These are phyloP conservation scores for Beta lomatogona DNA, from an alignment of 179 eudicot genomes.

Conservation along the genomic window DNA sequence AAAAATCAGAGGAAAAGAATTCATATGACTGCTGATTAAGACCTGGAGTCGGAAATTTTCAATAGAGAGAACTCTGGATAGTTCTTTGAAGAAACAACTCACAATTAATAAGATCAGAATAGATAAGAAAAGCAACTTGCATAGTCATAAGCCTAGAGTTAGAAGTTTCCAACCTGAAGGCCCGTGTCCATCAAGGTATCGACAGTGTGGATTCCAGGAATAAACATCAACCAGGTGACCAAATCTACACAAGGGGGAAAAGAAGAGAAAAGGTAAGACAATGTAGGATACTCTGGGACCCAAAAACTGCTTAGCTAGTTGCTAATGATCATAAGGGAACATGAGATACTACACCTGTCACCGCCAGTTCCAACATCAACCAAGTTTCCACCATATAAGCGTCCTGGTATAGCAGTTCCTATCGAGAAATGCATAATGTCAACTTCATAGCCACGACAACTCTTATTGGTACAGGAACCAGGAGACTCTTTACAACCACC, in stretches of 20 bases:
- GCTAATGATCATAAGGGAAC: slow-evolving; percentile 1
- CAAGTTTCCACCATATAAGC: slow-evolving; percentile 73
- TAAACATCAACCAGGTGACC: slow-evolving; percentile 87
- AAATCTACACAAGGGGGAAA: slow-evolving; percentile 39
- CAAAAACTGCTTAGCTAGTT: background rate
- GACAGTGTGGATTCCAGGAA: slow-evolving; percentile 90
- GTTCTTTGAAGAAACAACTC: background rate
- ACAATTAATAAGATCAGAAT: background rate
- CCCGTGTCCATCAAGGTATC: slow-evolving; percentile 71
- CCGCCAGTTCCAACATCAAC: slow-evolving; percentile 62
- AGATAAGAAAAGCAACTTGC: slow-evolving; percentile 14
- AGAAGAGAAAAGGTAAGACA: background rate
- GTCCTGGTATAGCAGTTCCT: slow-evolving; percentile 85
- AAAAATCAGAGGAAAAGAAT: background rate
- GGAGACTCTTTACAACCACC: slow-evolving; percentile 85
- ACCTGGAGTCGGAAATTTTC: background rate
- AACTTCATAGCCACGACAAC: slow-evolving; percentile 83
- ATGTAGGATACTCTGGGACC: background rate
- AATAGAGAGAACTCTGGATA: background rate
- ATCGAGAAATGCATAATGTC: slow-evolving; percentile 92
- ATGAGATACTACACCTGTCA: slow-evolving; percentile 50
- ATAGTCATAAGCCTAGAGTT: slow-evolving; percentile 1
- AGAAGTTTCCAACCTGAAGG: slow-evolving; percentile 55
- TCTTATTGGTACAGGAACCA: slow-evolving; percentile 59
- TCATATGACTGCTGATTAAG: background rate